A percentile compares a stretch with the other conserved stretches of the same genome.
These are phyloP conservation scores for Terfezia claveryi DNA, from an alignment of 495 filamentous ascomycete genomes.

Conservation along the genomic window DNA sequence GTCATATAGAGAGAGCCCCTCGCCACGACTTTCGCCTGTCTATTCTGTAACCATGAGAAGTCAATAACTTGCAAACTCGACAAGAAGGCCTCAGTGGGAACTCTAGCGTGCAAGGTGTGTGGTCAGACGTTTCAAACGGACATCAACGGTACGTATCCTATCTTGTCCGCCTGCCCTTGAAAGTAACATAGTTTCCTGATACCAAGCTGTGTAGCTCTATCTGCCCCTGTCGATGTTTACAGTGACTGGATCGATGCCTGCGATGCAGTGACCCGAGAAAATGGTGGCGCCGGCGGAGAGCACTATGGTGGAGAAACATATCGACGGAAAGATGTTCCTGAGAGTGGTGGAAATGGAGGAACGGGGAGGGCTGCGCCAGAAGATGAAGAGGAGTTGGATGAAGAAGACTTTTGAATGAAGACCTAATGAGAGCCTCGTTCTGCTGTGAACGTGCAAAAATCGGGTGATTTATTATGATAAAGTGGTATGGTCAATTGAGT, in stretches of 20 bases:
- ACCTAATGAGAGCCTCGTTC: too few relatives aligned
- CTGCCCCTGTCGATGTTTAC: constrained; percentile 66
- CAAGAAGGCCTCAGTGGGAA: constrained; percentile 68
- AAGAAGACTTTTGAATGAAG: constrained; percentile 15
- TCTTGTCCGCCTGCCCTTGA: background rate
- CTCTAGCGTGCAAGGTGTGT: constrained; percentile 75
- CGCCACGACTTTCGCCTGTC: constrained; percentile 73
- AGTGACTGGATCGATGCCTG: constrained; percentile 97
- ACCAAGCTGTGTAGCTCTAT: background rate
- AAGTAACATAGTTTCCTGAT: background rate
- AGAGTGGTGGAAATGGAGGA: constrained; percentile 14
- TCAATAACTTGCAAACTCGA: constrained; percentile 73
- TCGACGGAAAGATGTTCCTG: constrained; percentile 10
- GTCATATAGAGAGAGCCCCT: constrained; percentile 39
- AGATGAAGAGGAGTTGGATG: constrained; percentile 32
- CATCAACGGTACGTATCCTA: constrained; percentile 55
- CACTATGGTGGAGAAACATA: constrained; percentile 22
- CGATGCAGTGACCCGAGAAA: constrained; percentile 49
- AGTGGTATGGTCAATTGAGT: too few relatives aligned
- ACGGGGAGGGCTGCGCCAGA: constrained; percentile 21
- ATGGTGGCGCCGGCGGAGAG: constrained; percentile 18
- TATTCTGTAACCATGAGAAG: constrained; percentile 96
- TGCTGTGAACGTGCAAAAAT: too few relatives aligned
- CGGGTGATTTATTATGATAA: too few relatives aligned
- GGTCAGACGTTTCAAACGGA: constrained; percentile 78